Evolutionary conservation across 106 monocot genomes (phyloP).

Genomic region (Posidonia australis): DNA sequence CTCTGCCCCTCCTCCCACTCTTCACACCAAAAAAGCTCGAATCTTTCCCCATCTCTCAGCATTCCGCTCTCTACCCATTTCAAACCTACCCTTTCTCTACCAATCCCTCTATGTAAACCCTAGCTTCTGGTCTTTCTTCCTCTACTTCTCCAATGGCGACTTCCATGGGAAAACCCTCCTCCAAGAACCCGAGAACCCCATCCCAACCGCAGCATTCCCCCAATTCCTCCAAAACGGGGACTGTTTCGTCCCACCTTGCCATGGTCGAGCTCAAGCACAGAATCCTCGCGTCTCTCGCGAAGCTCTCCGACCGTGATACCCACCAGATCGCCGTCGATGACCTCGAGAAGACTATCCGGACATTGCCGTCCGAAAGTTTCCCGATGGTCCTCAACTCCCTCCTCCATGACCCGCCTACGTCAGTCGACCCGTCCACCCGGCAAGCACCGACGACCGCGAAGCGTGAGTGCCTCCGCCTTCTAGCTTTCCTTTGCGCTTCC

Average conservation of each 20-base stretch:
- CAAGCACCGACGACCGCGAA: constrained; percentile 33
- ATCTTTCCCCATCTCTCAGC: background rate
- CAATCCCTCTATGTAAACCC: background rate
- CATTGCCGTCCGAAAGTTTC: constrained; percentile 51
- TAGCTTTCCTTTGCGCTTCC: constrained; percentile 46
- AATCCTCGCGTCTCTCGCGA: constrained; percentile 55
- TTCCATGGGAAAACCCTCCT: constrained; percentile 13
- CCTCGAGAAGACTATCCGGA: constrained; percentile 56
- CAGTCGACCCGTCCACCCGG: constrained; percentile 13
- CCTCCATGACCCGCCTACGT: constrained; percentile 38
- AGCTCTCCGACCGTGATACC: constrained; percentile 96
- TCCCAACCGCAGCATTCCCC: constrained; percentile 8
- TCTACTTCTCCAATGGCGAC: constrained; percentile 15
- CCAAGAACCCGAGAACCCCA: constrained; percentile 12
- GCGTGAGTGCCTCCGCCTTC: constrained; percentile 73
- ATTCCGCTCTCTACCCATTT: background rate
- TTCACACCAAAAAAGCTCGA: background rate
- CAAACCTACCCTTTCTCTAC: background rate
- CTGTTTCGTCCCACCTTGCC: constrained; percentile 47
- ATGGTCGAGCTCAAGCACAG: constrained; percentile 85
- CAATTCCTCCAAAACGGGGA: background rate
- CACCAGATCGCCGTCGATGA: constrained; percentile 89
- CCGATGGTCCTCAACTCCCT: constrained; percentile 55
- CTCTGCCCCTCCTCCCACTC: background rate
- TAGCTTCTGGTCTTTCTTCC: background rate